Evolutionary conservation across 2,329 filamentous ascomycete genomes (phyloP).

Genomic region (Cladosporium sp.): DNA sequence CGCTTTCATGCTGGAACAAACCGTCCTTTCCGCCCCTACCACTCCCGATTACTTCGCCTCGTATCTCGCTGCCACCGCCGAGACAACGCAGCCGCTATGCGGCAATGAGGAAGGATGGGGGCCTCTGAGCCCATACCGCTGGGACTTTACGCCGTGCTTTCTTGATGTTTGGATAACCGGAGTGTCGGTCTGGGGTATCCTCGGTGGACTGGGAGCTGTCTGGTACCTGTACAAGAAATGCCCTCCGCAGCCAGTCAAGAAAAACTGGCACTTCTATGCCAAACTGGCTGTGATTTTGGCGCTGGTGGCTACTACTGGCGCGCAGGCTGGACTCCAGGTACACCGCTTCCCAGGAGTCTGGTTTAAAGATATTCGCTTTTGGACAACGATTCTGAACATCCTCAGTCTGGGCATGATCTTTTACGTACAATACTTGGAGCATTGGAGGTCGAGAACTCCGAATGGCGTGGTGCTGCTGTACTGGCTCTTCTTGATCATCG

Average conservation of each 20-base stretch:
- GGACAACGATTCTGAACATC: constrained; percentile 72
- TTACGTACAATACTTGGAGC: constrained; percentile 80
- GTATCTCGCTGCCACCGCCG: constrained; percentile 31
- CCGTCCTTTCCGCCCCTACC: constrained; percentile 15
- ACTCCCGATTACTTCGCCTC: constrained; percentile 25
- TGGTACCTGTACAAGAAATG: constrained; percentile 76
- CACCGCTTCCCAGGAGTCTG: constrained; percentile 68
- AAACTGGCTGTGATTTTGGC: constrained; percentile 75
- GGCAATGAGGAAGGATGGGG: constrained; percentile 94
- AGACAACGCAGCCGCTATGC: constrained; percentile 68
- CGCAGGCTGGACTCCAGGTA: constrained; percentile 76
- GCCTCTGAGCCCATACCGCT: constrained; percentile 79
- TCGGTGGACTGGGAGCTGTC: constrained; percentile 74
- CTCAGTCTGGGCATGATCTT: constrained; percentile 74
- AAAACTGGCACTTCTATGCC: constrained; percentile 89
- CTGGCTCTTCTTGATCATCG: constrained; percentile 83
- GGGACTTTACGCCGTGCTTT: constrained; percentile 97
- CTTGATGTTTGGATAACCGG: constrained; percentile 84
- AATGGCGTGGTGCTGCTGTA: constrained; percentile 89
- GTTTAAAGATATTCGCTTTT: constrained; percentile 81
- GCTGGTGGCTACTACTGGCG: constrained; percentile 66
- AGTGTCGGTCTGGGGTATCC: constrained; percentile 73
- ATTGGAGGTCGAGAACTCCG: constrained; percentile 76
- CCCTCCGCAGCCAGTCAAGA: constrained; percentile 65
- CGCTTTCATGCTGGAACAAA: constrained; percentile 22